Evolutionary conservation across 1,139 yeast species (phyloP).

Genomic region (Lodderomyces orthopsilosis): DNA sequence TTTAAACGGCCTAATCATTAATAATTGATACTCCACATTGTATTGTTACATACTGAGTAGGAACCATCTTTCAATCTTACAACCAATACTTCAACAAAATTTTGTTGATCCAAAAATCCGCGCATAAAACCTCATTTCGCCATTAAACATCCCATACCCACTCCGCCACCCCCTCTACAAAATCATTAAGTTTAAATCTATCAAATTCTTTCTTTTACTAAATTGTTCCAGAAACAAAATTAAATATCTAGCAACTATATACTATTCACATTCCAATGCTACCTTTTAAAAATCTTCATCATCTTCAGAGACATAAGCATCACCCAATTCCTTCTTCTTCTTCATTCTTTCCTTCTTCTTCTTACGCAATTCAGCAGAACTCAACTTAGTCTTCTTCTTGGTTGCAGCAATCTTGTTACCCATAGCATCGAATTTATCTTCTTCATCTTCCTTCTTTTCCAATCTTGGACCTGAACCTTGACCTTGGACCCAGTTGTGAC

Average conservation of each 20-base stretch:
- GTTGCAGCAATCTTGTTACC: conserved; percentile 98
- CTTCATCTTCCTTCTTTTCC: conserved; percentile 94
- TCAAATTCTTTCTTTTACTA: conserved; percentile 3
- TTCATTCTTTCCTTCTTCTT: conserved; percentile 99
- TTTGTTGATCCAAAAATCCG: too few relatives aligned
- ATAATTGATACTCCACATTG: background rate
- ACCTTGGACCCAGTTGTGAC: conserved; percentile 99
- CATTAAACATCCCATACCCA: too few relatives aligned
- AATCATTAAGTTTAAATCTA: too few relatives aligned
- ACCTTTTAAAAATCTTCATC: conserved; percentile 56
- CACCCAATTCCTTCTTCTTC: conserved; percentile 99
- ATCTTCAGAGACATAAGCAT: conserved; percentile 96
- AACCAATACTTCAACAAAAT: background rate
- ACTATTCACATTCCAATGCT: background rate
- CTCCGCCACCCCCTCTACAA: background rate
- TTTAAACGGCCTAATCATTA: background rate
- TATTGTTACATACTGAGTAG: background rate
- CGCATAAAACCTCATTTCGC: too few relatives aligned
- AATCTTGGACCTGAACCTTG: conserved; percentile 99
- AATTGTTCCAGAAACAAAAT: conserved; percentile 3
- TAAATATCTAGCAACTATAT: conserved; percentile 1
- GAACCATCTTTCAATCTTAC: background rate
- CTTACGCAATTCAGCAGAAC: conserved; percentile 99
- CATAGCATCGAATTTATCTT: conserved; percentile 98
- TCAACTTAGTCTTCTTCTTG: conserved; percentile 96